These are phyloP conservation scores for Rossbeevera mucosa DNA, from an alignment of 768 basidiomycete genomes.

Conservation along the genomic window DNA sequence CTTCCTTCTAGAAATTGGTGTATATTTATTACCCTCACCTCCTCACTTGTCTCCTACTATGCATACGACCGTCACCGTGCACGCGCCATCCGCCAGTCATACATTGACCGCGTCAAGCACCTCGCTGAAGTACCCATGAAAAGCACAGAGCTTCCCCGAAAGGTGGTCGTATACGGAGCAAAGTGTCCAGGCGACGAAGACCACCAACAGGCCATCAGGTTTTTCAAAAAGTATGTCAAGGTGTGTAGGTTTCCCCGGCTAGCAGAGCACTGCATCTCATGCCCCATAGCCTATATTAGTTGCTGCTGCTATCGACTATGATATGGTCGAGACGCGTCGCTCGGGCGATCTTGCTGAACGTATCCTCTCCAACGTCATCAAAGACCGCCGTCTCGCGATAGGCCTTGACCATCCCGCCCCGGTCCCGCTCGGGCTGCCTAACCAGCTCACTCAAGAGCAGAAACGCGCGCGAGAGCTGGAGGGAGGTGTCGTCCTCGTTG, in stretches of 20 bases:
- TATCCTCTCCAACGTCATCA: constrained; percentile 68
- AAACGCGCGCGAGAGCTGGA: constrained; percentile 56
- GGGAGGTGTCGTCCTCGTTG: constrained; percentile 84
- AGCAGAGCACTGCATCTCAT: constrained; percentile 1
- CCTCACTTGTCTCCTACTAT: constrained; percentile 66
- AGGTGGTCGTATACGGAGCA: constrained; percentile 79
- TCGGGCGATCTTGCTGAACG: constrained; percentile 82
- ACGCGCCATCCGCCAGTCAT: constrained; percentile 68
- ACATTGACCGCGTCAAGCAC: constrained; percentile 73
- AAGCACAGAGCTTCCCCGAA: constrained; percentile 64
- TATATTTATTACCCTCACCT: constrained; percentile 80
- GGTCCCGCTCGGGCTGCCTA: constrained; percentile 44
- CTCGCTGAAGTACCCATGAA: constrained; percentile 66
- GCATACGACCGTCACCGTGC: constrained; percentile 85
- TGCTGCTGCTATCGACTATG: constrained; percentile 92
- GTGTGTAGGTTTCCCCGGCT: constrained; percentile 42
- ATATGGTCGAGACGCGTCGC: constrained; percentile 72
- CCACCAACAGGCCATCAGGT: constrained; percentile 72
- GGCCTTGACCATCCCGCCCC: constrained; percentile 56
- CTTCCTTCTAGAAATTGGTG: constrained; percentile 92
- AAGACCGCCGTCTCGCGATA: constrained; percentile 60
- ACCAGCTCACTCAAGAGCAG: constrained; percentile 48
- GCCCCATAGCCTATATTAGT: constrained; percentile 78
- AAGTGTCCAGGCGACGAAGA: constrained; percentile 97
- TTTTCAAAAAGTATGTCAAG: constrained; percentile 98